Conservation (phyloP, 1,139 yeast genomes). For the Blastobotrys malaysiensis region DNA sequence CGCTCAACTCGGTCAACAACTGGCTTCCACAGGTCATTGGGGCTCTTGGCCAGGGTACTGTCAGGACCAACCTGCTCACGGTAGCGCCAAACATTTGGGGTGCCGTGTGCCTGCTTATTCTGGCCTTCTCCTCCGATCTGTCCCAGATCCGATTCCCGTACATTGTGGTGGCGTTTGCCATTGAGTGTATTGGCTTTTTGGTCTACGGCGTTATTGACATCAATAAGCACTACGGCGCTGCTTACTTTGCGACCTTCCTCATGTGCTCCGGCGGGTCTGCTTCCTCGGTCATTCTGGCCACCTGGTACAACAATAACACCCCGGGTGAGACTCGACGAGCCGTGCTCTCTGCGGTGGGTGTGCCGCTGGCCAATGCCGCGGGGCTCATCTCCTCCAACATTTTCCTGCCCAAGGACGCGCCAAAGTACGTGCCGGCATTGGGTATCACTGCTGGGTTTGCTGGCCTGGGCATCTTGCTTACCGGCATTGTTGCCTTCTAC, state of each 20-base stretch:
- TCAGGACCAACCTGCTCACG: constrained; percentile 46
- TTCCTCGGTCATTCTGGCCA: constrained; percentile 43
- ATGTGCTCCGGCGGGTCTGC: constrained; percentile 49
- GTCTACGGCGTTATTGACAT: constrained; percentile 44
- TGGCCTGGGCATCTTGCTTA: constrained; percentile 35
- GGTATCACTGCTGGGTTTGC: constrained; percentile 45
- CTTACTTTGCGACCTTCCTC: constrained; percentile 51
- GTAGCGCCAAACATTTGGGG: constrained; percentile 55
- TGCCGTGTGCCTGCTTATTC: constrained; percentile 41
- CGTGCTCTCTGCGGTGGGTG: constrained; percentile 45
- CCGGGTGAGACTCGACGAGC: constrained; percentile 48
- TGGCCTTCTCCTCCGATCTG: constrained; percentile 45
- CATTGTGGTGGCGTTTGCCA: constrained; percentile 36
- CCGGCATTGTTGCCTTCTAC: constrained; percentile 30
- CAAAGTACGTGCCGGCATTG: constrained; percentile 48
- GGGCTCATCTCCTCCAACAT: constrained; percentile 53
- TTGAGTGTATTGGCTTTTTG: constrained; percentile 42
- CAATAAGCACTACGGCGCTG: constrained; percentile 37
- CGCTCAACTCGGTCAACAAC: constrained; percentile 44
- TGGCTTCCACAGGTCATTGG: constrained; percentile 52
- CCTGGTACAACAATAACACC: constrained; percentile 49
- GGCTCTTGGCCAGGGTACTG: constrained; percentile 47
- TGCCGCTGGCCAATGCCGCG: constrained; percentile 51
- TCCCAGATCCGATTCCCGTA: constrained; percentile 41
- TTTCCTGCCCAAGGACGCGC: constrained; percentile 49